Conservation (phyloP, 352 stramenopile genomes). For the Globisporangium carolinianum region DNA sequence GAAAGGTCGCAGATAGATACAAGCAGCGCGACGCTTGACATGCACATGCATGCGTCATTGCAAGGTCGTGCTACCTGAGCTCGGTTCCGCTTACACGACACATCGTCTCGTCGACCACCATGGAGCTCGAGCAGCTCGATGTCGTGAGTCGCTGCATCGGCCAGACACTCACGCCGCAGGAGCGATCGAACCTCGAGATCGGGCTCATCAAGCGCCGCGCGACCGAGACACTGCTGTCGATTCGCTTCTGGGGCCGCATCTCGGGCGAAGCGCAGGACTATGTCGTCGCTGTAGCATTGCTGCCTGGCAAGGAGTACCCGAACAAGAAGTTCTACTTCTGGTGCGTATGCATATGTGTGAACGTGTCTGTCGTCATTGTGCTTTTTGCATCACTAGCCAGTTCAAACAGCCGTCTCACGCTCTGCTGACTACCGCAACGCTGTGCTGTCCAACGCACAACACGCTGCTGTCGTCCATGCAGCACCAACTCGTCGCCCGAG, state of each 20-base stretch:
- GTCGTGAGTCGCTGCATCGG: slow-evolving; percentile 63
- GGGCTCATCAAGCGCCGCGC: slow-evolving; percentile 60
- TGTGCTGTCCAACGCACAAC: too few relatives aligned
- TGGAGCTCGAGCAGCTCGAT: slow-evolving; percentile 76
- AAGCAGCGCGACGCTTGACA: too few relatives aligned
- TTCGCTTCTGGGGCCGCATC: slow-evolving; percentile 73
- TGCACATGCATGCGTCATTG: too few relatives aligned
- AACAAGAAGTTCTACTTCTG: slow-evolving; percentile 87
- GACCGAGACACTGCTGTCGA: slow-evolving; percentile 49
- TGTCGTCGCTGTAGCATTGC: slow-evolving; percentile 48
- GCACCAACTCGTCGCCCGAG: slow-evolving; percentile 68
- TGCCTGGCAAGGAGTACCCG: slow-evolving; percentile 54
- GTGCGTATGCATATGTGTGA: slow-evolving; percentile 14
- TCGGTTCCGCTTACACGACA: not conserved
- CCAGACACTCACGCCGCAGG: slow-evolving; percentile 60
- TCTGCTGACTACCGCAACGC: too few relatives aligned
- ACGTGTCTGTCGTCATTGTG: too few relatives aligned
- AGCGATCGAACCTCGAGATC: slow-evolving; percentile 73
- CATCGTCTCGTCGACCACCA: slow-evolving; percentile 8
- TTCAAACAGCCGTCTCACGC: too few relatives aligned
- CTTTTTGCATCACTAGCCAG: too few relatives aligned
- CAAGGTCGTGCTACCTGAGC: too few relatives aligned
- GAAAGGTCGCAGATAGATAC: not conserved
- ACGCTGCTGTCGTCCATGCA: slow-evolving; percentile 8
- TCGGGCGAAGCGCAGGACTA: slow-evolving; percentile 62